phyloP scores from a whole-genome alignment of 345 rosid species.

The Anastatica hierochuntica region DNA sequence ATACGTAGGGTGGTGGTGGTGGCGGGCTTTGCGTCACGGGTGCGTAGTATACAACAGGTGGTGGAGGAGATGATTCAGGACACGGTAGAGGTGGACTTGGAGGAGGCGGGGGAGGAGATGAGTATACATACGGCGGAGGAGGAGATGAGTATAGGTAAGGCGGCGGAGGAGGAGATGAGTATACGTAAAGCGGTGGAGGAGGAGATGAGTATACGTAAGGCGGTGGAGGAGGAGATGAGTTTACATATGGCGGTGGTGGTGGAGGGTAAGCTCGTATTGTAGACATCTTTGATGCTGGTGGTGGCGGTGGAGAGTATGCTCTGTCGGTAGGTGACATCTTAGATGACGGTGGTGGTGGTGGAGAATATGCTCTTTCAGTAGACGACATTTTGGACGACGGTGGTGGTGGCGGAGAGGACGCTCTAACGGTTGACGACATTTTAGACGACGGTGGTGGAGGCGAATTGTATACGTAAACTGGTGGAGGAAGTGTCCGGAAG shows the following conservation, averaged over 20 bases:
- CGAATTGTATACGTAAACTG: slow-evolving; percentile 20
- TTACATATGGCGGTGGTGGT: slow-evolving; percentile 4
- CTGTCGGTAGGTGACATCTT: slow-evolving; percentile 27
- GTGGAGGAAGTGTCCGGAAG: slow-evolving; percentile 29
- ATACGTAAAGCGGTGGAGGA: slow-evolving; percentile 10
- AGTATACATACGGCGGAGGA: slow-evolving; percentile 26
- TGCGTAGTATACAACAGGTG: slow-evolving; percentile 30
- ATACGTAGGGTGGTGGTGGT: slow-evolving; percentile 18
- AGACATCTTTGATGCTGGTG: slow-evolving; percentile 1
- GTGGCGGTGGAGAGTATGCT: slow-evolving; percentile 10
- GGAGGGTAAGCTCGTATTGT: too few relatives aligned
- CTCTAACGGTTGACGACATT: slow-evolving; percentile 27
- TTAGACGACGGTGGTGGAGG: slow-evolving; percentile 40
- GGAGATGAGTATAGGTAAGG: slow-evolving; percentile 24
- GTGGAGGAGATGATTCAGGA: slow-evolving; percentile 36
- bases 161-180: slow-evolving; percentile 12
- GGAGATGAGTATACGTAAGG: slow-evolving; percentile 11
- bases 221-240: slow-evolving; percentile 21
- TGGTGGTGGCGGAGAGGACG: slow-evolving; percentile 20
- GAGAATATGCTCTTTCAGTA: slow-evolving; percentile 23
- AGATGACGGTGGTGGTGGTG: slow-evolving; percentile 22
- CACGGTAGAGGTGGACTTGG: slow-evolving; percentile 21
- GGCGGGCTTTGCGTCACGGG: too few relatives aligned
- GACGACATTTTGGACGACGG: slow-evolving; percentile 30
- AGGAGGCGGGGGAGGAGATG: slow-evolving; percentile 39